Base-by-base conservation (phyloP, 192 early-diverging fungal species). In the Gryganskiella cystojenkinii region DNA sequence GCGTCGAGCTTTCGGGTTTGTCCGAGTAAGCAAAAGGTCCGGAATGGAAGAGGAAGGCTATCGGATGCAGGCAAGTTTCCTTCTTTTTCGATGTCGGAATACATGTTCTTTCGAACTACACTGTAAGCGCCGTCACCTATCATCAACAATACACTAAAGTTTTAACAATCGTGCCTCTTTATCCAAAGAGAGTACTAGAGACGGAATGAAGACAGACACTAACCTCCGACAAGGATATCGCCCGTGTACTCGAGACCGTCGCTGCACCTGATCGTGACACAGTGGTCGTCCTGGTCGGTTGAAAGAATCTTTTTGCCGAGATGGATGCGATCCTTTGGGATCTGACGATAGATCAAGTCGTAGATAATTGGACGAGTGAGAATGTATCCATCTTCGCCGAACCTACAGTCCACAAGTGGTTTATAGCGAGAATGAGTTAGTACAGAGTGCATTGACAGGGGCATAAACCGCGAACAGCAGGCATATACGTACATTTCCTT, bases 211-310 rank as follows among this genome's bases (percentile, higher is more conserved):
- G 37, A 35, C 15, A 56, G 28, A 56, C 19, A 56, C n/a, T 56
- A 35, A 54, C 31, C 55, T 46, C 65, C 65, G 2, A 67, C 65
- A 50, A 67, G 44, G 55, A 67, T 67, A 37, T 67, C 65, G 34
- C 65, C 55, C 25, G 25, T 43, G 42, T 67, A 51, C 17, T 47
- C 54, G 17, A 27, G 27, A 44, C 55, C 55, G 28, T 67, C 55
- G 46, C 55, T 58, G 34, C 55, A 58, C 44, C 22, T 56, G 33
- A 67, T 58, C 19, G 25, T 47, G 30, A 58, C 55, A 37, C 65
- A 30, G 7, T 58, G 14, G 24, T 22, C 34, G 27, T 54, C 45
- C 34, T 67, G 65, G 31, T 56, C 31, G 15, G 45, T 50, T 25
- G 56, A 47, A 24, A 58, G 35, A 27, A 67, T 55, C 55, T 58